Percentiles rank a stretch among this genome's conserved stretches.
These are phyloP conservation scores for Kodamaea ohmeri DNA, from an alignment of 1,139 yeast species.

Conservation along the genomic window DNA sequence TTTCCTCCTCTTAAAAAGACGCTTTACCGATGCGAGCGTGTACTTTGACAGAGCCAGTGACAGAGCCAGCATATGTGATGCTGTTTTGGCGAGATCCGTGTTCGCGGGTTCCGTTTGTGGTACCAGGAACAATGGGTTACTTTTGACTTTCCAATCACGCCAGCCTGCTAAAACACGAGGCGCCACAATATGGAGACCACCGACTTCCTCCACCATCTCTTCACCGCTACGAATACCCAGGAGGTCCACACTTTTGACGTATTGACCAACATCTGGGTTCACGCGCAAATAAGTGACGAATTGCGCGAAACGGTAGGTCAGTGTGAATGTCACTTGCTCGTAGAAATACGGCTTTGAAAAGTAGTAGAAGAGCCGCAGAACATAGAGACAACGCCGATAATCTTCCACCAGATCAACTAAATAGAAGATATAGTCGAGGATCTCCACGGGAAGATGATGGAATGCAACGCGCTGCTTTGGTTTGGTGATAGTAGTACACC, in stretches of 20 bases:
- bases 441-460: constrained; percentile 33
- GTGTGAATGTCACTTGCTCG: constrained; percentile 50
- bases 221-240: constrained; percentile 53
- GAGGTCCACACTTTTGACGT: constrained; percentile 56
- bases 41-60: constrained; percentile 4
- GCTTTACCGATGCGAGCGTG: constrained; percentile 15
- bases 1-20: constrained; percentile 21
- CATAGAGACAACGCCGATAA: constrained; percentile 44
- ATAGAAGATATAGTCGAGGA: constrained; percentile 32
- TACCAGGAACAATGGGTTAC: constrained; percentile 58
- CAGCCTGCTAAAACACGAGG: constrained; percentile 59
- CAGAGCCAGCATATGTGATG: background rate
- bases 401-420: constrained; percentile 28
- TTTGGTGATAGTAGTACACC: background rate
- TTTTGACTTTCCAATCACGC: constrained; percentile 84
- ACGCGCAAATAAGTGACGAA: constrained; percentile 62
- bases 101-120: constrained; percentile 9
- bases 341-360: constrained; percentile 58
- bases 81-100: constrained; percentile 3
- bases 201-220: constrained; percentile 19
- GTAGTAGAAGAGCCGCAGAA: constrained; percentile 48
- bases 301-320: constrained; percentile 77
- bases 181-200: background rate
- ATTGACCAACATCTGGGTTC: constrained; percentile 52
- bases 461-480: constrained; percentile 13